phyloP scores from a whole-genome alignment of 805 yeast genomes.

The Starmera amethionina region DNA sequence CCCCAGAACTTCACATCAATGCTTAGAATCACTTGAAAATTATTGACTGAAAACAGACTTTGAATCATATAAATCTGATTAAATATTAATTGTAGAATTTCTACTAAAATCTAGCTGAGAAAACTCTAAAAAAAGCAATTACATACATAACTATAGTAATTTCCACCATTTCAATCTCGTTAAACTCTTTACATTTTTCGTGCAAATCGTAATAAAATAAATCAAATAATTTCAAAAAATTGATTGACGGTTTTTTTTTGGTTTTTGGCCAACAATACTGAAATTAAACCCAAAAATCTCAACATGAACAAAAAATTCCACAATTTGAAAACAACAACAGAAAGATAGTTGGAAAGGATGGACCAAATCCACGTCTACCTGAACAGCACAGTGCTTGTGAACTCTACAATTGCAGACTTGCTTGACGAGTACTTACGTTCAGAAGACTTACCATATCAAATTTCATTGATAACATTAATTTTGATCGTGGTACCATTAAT shows the following conservation, averaged over 20 bases:
- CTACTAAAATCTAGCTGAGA: too few species aligned
- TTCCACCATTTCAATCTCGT: too few species aligned
- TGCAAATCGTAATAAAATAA: too few species aligned
- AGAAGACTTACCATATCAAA: slow-evolving; percentile 5
- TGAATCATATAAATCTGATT: neutral
- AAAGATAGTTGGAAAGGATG: neutral
- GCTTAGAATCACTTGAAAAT: slow-evolving; percentile 25
- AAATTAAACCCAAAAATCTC: too few species aligned
- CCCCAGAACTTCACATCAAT: slow-evolving; percentile 76
- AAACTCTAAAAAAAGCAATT: too few species aligned
- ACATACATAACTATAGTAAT: too few species aligned
- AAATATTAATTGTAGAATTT: neutral
- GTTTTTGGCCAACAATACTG: too few species aligned
- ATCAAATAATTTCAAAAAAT: too few species aligned
- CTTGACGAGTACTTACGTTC: slow-evolving; percentile 10
- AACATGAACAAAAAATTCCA: too few species aligned
- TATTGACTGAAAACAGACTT: neutral
- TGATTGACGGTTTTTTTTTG: too few species aligned
- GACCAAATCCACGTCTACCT: neutral
- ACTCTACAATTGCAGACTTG: slow-evolving; percentile 14
- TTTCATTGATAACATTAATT: slow-evolving; percentile 11
- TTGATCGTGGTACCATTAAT: slow-evolving; percentile 6
- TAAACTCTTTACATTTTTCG: too few species aligned
- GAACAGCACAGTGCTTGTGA: slow-evolving; percentile 4
- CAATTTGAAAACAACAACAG: too few species aligned